Base-by-base conservation (phyloP, 257 asterid species). In the Forsythia suspensa region DNA sequence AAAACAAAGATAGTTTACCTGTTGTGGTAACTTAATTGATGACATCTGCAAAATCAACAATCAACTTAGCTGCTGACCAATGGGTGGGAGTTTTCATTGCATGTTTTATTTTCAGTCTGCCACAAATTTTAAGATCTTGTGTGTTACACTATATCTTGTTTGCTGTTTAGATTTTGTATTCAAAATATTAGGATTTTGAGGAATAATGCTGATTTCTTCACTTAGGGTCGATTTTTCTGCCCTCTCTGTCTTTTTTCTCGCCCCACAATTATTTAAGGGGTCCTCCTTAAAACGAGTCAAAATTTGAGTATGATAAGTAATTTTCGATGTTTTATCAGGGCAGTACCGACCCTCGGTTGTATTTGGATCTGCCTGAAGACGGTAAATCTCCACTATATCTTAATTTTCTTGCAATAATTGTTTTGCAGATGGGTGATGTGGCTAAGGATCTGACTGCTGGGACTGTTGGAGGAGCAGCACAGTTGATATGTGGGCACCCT, bases 391-490 rank as follows among this genome's bases (percentile, higher is more conserved):
- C 55, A 46, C n/a, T 46, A 18, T 12, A 29, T 52, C 61, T 0
- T 52, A 16, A 52, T 52, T 52, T 13, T 52, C 61, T 52, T 52
- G 13, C 61, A 13, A 52, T 6, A 52, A 52, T 13, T 13, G 1
- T 48, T 38, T 10, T 87, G 77, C 82, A 90, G 98, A 95, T 95
- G 98, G 98, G 90, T 73, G 92, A 90, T 51, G 91, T 90, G 48
- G 88, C 88, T 36, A 91, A 90, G 82, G 97, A 91, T 76, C 83
- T 91, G 61, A 77, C 85, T 16, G 89, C 97, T 37, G 97, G 97
- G 36, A 88, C 97, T 8, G 91, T 93, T 55, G 99, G 98, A 79
- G 99, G 99, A 86, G 98, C 94, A 40, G 95, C 98, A 15, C 97
- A 93, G 68, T 81, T 95, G 90, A 74, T 95, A 81, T 82, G 81